phyloP scores from a whole-genome alignment of 192 early-diverging fungal species.

The Mortierella claussenii region DNA sequence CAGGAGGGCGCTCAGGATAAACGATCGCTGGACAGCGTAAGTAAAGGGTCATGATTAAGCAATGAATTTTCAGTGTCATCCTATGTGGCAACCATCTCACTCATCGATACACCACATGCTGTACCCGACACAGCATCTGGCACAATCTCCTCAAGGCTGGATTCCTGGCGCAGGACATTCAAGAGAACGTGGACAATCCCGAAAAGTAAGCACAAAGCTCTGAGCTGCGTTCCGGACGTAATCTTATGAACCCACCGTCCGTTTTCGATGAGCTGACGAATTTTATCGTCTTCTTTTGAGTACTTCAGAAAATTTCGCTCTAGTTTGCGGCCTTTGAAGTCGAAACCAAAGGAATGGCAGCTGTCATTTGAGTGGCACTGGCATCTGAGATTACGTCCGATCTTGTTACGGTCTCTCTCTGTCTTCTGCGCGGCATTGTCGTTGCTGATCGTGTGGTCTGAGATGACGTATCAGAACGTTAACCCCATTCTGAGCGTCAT shows the following conservation, averaged over 20 bases:
- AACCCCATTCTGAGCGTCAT: constrained; percentile 80
- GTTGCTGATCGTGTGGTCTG: constrained; percentile 89
- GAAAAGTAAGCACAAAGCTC: constrained; percentile 72
- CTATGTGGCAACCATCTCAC: background rate
- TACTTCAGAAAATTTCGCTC: constrained; percentile 67
- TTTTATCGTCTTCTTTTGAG: too few species aligned
- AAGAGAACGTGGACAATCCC: constrained; percentile 71
- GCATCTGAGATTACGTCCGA: constrained; percentile 80
- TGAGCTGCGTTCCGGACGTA: too few species aligned
- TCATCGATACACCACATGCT: too few species aligned
- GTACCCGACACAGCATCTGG: constrained; percentile 81
- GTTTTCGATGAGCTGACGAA: too few species aligned
- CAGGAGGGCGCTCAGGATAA: constrained; percentile 74
- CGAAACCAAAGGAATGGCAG: constrained; percentile 51
- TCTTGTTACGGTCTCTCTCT: constrained; percentile 66
- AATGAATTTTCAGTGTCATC: background rate
- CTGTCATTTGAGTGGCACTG: constrained; percentile 81
- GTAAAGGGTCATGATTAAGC: constrained; percentile 9
- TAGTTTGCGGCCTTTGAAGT: constrained; percentile 59
- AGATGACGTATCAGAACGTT: constrained; percentile 85
- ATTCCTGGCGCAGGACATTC: constrained; percentile 85
- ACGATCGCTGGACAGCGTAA: constrained; percentile 80
- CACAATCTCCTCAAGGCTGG: constrained; percentile 77
- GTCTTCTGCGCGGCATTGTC: constrained; percentile 72
- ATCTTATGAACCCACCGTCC: too few species aligned